A percentile compares a stretch with the other conserved stretches of the same genome.
Conservation (phyloP, 192 early-diverging fungal species). For the Geranomyces michiganensis region DNA sequence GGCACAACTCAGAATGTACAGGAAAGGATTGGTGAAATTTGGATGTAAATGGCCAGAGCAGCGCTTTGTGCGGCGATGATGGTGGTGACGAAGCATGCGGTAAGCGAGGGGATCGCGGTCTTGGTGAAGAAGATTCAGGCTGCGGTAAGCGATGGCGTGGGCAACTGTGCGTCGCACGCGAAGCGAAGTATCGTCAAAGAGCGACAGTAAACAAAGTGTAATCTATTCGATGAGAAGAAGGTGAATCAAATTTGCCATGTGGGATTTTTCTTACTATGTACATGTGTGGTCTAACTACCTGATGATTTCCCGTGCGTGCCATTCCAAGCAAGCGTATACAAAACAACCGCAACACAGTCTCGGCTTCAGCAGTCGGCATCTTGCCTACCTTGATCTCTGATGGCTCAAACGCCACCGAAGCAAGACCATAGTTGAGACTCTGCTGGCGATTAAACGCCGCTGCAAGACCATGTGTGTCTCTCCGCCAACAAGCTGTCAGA, state of each 20-base stretch:
- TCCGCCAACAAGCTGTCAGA: constrained; percentile 7
- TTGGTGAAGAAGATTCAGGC: constrained; percentile 1
- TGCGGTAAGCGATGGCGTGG: constrained; percentile 2
- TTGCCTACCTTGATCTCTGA: constrained; percentile 10
- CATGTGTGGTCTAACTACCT: neutral
- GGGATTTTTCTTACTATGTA: neutral
- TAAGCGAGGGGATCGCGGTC: neutral
- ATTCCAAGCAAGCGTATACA: constrained; percentile 11
- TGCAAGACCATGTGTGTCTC: neutral
- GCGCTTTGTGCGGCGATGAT: neutral
- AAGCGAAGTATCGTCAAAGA: constrained; percentile 13
- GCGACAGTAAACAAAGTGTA: constrained; percentile 12
- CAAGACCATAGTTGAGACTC: too few species aligned
- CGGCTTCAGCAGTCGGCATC: neutral
- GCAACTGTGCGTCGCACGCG: constrained; percentile 18
- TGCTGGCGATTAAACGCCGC: too few species aligned
- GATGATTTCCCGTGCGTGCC: neutral
- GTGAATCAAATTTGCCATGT: too few species aligned
- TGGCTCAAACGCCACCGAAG: too few species aligned
- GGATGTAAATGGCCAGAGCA: neutral
- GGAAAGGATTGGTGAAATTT: neutral
- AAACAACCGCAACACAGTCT: constrained; percentile 14
- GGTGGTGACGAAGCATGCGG: neutral
- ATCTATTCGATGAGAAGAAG: constrained; percentile 9
- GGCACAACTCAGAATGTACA: neutral